These are phyloP conservation scores for Sphagnum tenellum DNA, from an alignment of 225 moss, liverwort and hornwort genomes.

Conservation along the genomic window DNA sequence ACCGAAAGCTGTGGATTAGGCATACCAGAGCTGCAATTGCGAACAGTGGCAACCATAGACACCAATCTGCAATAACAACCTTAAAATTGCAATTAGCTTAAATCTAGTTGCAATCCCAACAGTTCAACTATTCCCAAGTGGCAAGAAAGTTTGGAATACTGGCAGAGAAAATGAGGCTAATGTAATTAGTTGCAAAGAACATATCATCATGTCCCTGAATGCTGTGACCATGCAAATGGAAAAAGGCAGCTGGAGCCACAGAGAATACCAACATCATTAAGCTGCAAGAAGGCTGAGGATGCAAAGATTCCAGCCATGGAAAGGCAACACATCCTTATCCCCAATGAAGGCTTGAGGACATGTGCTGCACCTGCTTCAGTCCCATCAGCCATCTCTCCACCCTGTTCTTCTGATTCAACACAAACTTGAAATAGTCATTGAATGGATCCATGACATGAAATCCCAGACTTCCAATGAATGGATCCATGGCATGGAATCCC, in stretches of 20 bases:
- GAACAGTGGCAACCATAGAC: slow-evolving; percentile 45
- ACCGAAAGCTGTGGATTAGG: slow-evolving; percentile 32
- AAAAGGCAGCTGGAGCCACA: background rate
- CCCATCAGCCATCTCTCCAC: background rate
- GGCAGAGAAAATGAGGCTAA: no score
- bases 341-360: background rate
- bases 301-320: slow-evolving; percentile 16
- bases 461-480: no score
- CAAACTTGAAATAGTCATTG: no score
- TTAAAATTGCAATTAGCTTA: background rate
- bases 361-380: no score
- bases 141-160: no score
- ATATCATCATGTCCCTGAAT: no score
- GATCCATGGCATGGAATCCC: no score
- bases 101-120: background rate
- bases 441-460: no score
- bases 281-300: slow-evolving; percentile 28
- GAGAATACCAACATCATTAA: slow-evolving; percentile 17
- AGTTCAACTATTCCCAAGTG: background rate
- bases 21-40: slow-evolving; percentile 29
- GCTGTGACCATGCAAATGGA: no score
- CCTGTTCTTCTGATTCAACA: background rate
- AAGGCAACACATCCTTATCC: background rate
- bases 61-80: slow-evolving; percentile 15
- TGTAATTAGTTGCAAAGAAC: no score